Base-by-base conservation (phyloP, 1,284 basidiomycete genomes). In the Caloboletus inedulis region DNA sequence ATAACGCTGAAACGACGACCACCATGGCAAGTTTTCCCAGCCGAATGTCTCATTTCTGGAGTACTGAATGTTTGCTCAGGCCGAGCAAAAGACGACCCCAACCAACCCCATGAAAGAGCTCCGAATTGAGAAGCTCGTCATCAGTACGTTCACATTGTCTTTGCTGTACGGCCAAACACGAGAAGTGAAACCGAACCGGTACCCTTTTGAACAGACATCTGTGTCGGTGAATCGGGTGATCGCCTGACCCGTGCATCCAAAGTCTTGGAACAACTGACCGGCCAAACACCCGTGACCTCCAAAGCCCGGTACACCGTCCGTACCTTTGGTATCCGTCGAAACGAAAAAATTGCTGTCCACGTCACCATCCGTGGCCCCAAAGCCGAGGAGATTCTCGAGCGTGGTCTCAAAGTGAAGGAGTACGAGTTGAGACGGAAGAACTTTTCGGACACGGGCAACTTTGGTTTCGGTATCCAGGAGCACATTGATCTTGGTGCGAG, bases 261-360 rank as follows among this genome's bases (percentile, higher is more conserved):
- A 80, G 96, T 99, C 63, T 82, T 99, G 69, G 97, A 99, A 79
- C 97, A 99, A 79, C 89, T 99, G 60, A 99, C 96, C 64, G 97
- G 96, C 70, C 96, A 99, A 82, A 94, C 96, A 54, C 96, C 97
- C 70, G 96, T 99, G 66, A 98, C 96, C 67, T 97, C 94, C 75
- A 99, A 98, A 85, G 96, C 96, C 59, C 93, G 96, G 66, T 99
- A 97, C 91, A 99, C 97, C 68, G 94, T 99, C 76, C 94, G 96
- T 70, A 92, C 92, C 54, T 99, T 99, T 80, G 91, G 93, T 74
- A 99, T 99, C 81, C 92, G 97, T 74, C 91, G 96, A 81, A 99
- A 99, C 84, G 97, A 99, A 80, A 98, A 99, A 87, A 99, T 99
- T 71, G 97, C 97, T 52, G 91, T 91, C 66, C 96, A 99, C 79